Evolutionary conservation across 2,329 filamentous ascomycete genomes (phyloP).

Genomic region (Colletotrichum sp.): DNA sequence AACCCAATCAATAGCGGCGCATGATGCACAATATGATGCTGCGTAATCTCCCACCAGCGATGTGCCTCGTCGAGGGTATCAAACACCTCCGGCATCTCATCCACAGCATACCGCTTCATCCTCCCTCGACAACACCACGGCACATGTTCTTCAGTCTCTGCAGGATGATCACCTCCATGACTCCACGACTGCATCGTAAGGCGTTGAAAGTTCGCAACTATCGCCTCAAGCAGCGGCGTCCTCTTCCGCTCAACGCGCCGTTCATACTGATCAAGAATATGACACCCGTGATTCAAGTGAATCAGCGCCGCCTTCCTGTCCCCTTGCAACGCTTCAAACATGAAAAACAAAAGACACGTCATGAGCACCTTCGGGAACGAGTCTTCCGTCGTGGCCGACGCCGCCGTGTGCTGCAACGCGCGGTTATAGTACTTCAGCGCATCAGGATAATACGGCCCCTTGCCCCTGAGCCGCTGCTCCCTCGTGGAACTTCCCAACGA

Average conservation of each 20-base stretch:
- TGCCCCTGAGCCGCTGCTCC: not conserved
- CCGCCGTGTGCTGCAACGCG: not conserved
- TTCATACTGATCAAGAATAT: slow-evolving; percentile 1
- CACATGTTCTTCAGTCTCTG: not conserved
- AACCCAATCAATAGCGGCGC: slow-evolving; percentile 7
- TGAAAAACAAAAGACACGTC: slow-evolving; percentile 45
- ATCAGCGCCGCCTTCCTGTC: slow-evolving; percentile 43
- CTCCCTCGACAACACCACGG: slow-evolving; percentile 14
- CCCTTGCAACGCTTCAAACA: slow-evolving; percentile 43
- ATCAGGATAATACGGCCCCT: not conserved
- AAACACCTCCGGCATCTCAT: slow-evolving; percentile 11
- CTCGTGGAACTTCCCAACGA: not conserved
- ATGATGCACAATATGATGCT: slow-evolving; percentile 5
- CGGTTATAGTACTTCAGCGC: slow-evolving; percentile 9
- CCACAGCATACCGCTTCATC: not conserved
- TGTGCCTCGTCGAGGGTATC: slow-evolving; percentile 3
- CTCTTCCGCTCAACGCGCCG: not conserved
- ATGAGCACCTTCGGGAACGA: slow-evolving; percentile 25
- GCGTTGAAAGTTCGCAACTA: slow-evolving; percentile 7
- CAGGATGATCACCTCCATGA: slow-evolving; percentile 1
- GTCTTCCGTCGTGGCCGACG: not conserved
- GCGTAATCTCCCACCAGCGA: slow-evolving; percentile 15
- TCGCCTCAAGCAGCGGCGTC: not conserved
- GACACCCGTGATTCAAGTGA: slow-evolving; percentile 39
- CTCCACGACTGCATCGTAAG: slow-evolving; percentile 18